phyloP scores from a whole-genome alignment of 1,284 basidiomycete species.

The Vanrija sp. region DNA sequence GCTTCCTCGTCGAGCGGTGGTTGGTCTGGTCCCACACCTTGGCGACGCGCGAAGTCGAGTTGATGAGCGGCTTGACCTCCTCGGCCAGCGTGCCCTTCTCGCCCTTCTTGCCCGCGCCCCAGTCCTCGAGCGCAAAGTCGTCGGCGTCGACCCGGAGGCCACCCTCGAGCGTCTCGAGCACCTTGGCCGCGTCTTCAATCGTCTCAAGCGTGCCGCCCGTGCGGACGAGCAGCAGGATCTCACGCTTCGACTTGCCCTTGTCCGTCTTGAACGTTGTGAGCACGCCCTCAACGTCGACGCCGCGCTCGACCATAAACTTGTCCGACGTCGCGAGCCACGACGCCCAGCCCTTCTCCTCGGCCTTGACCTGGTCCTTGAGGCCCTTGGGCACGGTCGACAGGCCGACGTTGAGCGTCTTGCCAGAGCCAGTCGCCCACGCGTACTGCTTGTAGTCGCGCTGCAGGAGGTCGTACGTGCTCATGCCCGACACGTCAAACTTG shows the following conservation, averaged over 20 bases:
- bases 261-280: slow-evolving; percentile 62
- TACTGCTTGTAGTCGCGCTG: slow-evolving; percentile 93
- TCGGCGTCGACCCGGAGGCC: slow-evolving; percentile 54
- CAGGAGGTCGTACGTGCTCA: slow-evolving; percentile 71
- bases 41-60: slow-evolving; percentile 27
- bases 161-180: slow-evolving; percentile 35
- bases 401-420: slow-evolving; percentile 53
- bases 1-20: slow-evolving; percentile 68
- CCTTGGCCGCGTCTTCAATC: slow-evolving; percentile 15
- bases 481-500: slow-evolving; percentile 67
- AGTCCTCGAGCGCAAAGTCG: slow-evolving; percentile 56
- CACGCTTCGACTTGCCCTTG: slow-evolving; percentile 61
- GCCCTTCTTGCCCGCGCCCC: slow-evolving; percentile 18
- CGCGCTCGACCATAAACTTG: slow-evolving; percentile 63
- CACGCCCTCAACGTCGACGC: slow-evolving; percentile 66
- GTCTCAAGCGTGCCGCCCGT: slow-evolving; percentile 26
- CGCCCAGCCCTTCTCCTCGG: slow-evolving; percentile 45
- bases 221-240: slow-evolving; percentile 63
- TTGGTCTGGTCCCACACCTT: slow-evolving; percentile 73
- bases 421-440: slow-evolving; percentile 49
- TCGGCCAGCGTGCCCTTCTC: slow-evolving; percentile 29
- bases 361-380: slow-evolving; percentile 57
- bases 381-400: slow-evolving; percentile 73
- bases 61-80: slow-evolving; percentile 9
- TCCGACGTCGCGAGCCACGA: slow-evolving; percentile 55